Base-by-base conservation (phyloP, 2,329 filamentous ascomycete species). In the Tolypocladium cylindrosporum region DNA sequence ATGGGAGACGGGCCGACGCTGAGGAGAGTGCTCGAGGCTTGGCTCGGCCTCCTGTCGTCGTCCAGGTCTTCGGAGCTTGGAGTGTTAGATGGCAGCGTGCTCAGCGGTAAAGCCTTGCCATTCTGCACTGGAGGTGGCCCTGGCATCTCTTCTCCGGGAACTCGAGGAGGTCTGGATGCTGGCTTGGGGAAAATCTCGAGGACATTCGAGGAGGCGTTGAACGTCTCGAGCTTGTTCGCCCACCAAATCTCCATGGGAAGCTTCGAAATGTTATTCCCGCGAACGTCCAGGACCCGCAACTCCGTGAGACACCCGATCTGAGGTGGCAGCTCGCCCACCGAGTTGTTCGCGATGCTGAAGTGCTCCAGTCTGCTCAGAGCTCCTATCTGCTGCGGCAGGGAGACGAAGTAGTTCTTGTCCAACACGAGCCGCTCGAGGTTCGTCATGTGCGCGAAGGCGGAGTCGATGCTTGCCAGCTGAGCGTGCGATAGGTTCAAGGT, bases 171-270 rank as follows among this genome's bases (percentile, higher is more conserved):
- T 54, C 90, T 85, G 10, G 88, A 88, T 1, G 86, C 82, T 27
- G 90, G 90, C 69, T 96, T 97, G 1, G 94, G 94, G 68, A 99
- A 97, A 45, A 84, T 85, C 55, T 92, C 88, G 24, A 99, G 79
- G 8, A 97, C 87, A 65, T 99, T 99, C 13, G 94, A 97, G 0
- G 93, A 97, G 14, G 96, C 87, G 66, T 99, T 99, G 59, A 99
- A 81, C 0, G 88, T 93, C 72, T 97, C 92, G 57, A 99, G 75
- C 68, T 88, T 91, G 65, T 88, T 87, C 55, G 93, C 93, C 79
- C 90, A 93, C 94, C 94, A 99, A n/a, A 99, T 81, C 68, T 99
- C 94, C 68, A 90, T 85, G 2, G 94, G 94, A 39, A 99, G 78
- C 67, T 88, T 88, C 63, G 87, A 88, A 59, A 99, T 82, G 68